phyloP scores from a whole-genome alignment of 495 filamentous ascomycete species.

The Neurospora sp. region DNA sequence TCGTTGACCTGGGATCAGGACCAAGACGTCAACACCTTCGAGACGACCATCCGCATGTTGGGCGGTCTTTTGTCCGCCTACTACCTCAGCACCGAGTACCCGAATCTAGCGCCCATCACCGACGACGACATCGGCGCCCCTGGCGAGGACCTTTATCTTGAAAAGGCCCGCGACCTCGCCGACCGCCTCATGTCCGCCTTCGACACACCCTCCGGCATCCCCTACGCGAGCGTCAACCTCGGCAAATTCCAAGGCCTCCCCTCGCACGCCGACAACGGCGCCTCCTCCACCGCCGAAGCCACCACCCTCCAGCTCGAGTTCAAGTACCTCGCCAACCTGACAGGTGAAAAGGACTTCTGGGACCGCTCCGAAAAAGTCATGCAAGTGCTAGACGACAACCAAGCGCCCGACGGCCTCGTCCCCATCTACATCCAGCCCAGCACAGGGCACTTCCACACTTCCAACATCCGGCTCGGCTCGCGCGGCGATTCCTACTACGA shows the following conservation, averaged over 20 bases:
- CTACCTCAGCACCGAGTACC: constrained; percentile 70
- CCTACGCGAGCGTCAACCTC: constrained; percentile 84
- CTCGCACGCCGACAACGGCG: constrained; percentile 77
- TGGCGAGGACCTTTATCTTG: constrained; percentile 85
- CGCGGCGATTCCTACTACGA: constrained; percentile 97
- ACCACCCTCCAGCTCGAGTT: constrained; percentile 89
- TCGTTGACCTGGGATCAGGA: constrained; percentile 77
- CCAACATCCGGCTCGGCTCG: constrained; percentile 84
- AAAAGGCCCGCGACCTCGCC: constrained; percentile 89
- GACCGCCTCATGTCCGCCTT: constrained; percentile 81
- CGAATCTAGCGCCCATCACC: constrained; percentile 51
- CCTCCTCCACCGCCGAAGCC: constrained; percentile 88
- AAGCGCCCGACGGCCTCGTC: constrained; percentile 68
- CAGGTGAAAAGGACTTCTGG: constrained; percentile 88
- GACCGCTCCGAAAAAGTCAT: constrained; percentile 83
- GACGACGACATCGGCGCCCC: constrained; percentile 56
- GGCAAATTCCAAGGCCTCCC: constrained; percentile 59
- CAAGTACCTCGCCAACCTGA: constrained; percentile 94
- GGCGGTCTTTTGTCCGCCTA: constrained; percentile 91
- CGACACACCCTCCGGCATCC: constrained; percentile 74
- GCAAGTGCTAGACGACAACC: constrained; percentile 72
- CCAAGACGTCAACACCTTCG: constrained; percentile 94
- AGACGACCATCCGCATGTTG: constrained; percentile 97
- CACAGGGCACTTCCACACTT: constrained; percentile 63
- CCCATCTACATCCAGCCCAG: constrained; percentile 85